These are phyloP conservation scores for Violaceomyces palustris DNA, from an alignment of 1,284 basidiomycete species.

Conservation along the genomic window DNA sequence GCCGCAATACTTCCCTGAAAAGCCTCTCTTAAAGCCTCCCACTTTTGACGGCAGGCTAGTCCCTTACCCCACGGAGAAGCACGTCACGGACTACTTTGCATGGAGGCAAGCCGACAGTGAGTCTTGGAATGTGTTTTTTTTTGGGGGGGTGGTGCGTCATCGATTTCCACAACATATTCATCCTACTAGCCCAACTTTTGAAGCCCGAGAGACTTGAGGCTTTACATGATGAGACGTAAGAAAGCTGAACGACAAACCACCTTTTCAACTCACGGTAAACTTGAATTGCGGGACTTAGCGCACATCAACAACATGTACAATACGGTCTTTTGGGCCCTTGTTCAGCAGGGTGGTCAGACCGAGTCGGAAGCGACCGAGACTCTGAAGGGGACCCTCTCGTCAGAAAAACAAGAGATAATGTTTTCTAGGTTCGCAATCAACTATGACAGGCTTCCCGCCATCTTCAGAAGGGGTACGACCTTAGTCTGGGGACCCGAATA, in stretches of 20 bases:
- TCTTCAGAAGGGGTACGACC: slow-evolving; percentile 81
- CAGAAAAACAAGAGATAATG: slow-evolving; percentile 85
- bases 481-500: slow-evolving; percentile 64
- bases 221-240: too few species aligned
- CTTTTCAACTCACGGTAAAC: too few species aligned
- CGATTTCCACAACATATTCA: too few species aligned
- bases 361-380: slow-evolving; percentile 73
- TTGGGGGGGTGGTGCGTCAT: too few species aligned
- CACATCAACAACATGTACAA: slow-evolving; percentile 99
- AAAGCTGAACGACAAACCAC: too few species aligned
- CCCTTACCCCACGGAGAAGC: slow-evolving; percentile 68
- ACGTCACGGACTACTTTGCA: slow-evolving; percentile 84
- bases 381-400: slow-evolving; percentile 73
- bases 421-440: slow-evolving; percentile 78
- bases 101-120: slow-evolving; percentile 94
- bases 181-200: too few species aligned
- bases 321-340: slow-evolving; percentile 88
- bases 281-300: slow-evolving; percentile 65
- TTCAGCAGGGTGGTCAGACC: slow-evolving; percentile 70
- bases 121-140: too few species aligned
- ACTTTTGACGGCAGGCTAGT: slow-evolving; percentile 83
- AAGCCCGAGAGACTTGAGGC: too few species aligned
- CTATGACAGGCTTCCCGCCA: slow-evolving; percentile 71
- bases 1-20: slow-evolving; percentile 70
- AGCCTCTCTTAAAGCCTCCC: slow-evolving; percentile 69